phyloP scores from a whole-genome alignment of 2,329 filamentous ascomycete genomes.

The Sclerotinia trifoliorum region DNA sequence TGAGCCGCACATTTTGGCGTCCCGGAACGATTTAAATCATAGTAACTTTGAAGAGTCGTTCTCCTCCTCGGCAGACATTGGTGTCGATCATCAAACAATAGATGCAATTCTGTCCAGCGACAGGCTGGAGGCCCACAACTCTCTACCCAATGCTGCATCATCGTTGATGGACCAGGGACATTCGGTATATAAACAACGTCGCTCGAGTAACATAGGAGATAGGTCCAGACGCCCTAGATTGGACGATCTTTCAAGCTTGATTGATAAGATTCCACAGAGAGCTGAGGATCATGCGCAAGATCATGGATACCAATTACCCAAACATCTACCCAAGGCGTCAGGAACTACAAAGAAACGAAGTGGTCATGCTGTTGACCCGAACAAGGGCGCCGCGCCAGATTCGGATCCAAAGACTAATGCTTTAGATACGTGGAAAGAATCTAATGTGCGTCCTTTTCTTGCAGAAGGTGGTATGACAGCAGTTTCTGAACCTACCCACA shows the following conservation, averaged over 20 bases:
- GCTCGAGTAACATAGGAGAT: background rate
- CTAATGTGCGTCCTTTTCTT: background rate
- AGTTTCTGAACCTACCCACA: background rate
- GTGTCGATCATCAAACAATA: slow-evolving; percentile 30
- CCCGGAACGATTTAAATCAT: background rate
- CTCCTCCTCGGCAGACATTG: slow-evolving; percentile 25
- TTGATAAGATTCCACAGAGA: background rate
- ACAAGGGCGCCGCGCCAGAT: background rate
- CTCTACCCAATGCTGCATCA: background rate
- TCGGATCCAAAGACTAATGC: background rate
- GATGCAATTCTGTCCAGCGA: slow-evolving; percentile 29
- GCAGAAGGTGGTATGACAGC: background rate
- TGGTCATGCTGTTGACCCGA: background rate
- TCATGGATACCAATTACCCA: too few relatives aligned
- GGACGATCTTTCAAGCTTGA: background rate
- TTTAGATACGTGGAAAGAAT: background rate
- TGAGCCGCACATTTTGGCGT: background rate
- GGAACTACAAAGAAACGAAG: background rate
- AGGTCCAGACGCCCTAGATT: background rate
- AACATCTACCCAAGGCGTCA: background rate
- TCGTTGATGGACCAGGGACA: background rate
- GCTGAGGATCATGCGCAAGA: background rate
- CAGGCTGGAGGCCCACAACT: background rate
- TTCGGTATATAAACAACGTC: too few relatives aligned
- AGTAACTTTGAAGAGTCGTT: slow-evolving; percentile 23